A percentile compares a stretch with the other conserved stretches of the same genome.
Conservation (phyloP, 2,329 filamentous ascomycete species). For the Aurifilum marmelostoma region DNA sequence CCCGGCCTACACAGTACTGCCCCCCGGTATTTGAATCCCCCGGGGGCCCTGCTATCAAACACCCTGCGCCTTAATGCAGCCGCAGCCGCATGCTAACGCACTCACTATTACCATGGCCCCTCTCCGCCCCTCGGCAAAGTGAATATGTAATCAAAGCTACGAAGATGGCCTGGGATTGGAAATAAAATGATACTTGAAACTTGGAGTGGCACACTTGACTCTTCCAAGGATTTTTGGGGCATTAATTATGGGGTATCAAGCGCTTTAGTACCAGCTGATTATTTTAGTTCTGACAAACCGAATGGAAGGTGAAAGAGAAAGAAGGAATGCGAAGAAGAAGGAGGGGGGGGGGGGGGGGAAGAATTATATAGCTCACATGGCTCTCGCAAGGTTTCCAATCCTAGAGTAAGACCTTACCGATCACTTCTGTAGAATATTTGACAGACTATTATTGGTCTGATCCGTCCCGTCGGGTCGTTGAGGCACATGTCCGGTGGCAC, state of each 20-base stretch:
- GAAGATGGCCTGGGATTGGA: neutral
- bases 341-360: neutral
- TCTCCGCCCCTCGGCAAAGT: neutral
- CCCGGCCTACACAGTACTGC: neutral
- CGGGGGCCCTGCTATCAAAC: neutral
- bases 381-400: neutral
- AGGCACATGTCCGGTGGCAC: neutral
- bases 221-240: neutral
- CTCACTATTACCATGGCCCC: neutral
- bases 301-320: neutral
- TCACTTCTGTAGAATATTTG: neutral
- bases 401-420: conserved; percentile 1
- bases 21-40: neutral
- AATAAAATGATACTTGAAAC: neutral
- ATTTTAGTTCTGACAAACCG: neutral
- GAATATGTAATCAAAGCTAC: conserved; percentile 4
- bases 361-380: neutral
- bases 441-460: neutral
- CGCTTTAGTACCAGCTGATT: neutral
- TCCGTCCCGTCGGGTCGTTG: neutral
- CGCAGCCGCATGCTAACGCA: neutral
- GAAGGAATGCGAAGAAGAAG: neutral
- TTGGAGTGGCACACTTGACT: neutral
- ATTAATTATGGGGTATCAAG: neutral
- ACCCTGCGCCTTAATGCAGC: conserved; percentile 2